phyloP scores from a whole-genome alignment of 2,329 filamentous ascomycete species.

The Fusarium sp. region DNA sequence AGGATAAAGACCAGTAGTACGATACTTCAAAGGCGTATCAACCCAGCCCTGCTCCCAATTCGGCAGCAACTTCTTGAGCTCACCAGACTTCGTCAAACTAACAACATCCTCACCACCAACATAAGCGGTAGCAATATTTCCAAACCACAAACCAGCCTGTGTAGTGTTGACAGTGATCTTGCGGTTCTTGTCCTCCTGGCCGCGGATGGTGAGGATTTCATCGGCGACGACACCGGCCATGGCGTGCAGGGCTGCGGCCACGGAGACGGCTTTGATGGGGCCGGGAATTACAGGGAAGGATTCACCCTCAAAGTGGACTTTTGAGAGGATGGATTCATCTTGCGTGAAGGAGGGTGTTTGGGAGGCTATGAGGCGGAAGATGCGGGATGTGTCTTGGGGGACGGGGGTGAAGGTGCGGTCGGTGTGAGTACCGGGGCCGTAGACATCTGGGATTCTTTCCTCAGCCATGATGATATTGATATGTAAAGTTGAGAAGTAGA shows the following conservation, averaged over 20 bases:
- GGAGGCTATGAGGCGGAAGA: slow-evolving; percentile 15
- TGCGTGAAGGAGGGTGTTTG: slow-evolving; percentile 14
- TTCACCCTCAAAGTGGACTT: slow-evolving; percentile 2
- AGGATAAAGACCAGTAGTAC: slow-evolving; percentile 55
- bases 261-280: slow-evolving; percentile 20
- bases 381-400: slow-evolving; percentile 5
- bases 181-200: not conserved
- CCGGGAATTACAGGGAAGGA: slow-evolving; percentile 12
- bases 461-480: slow-evolving; percentile 26
- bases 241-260: slow-evolving; percentile 13
- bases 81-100: not conserved
- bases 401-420: slow-evolving; percentile 13
- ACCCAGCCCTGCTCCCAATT: slow-evolving; percentile 27
- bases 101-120: slow-evolving; percentile 5
- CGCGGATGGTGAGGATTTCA: slow-evolving; percentile 13
- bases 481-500: too few relatives aligned
- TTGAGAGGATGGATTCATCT: slow-evolving; percentile 17
- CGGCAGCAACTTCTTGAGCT: not conserved
- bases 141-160: slow-evolving; percentile 13
- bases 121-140: slow-evolving; percentile 20
- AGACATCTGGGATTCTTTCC: slow-evolving; percentile 7
- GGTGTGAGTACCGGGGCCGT: slow-evolving; percentile 12
- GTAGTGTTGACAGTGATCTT: slow-evolving; percentile 15
- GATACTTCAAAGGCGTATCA: slow-evolving; percentile 21
- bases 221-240: slow-evolving; percentile 21